phyloP scores from a whole-genome alignment of 768 basidiomycete species.

The Phlegmacium glaucopus region DNA sequence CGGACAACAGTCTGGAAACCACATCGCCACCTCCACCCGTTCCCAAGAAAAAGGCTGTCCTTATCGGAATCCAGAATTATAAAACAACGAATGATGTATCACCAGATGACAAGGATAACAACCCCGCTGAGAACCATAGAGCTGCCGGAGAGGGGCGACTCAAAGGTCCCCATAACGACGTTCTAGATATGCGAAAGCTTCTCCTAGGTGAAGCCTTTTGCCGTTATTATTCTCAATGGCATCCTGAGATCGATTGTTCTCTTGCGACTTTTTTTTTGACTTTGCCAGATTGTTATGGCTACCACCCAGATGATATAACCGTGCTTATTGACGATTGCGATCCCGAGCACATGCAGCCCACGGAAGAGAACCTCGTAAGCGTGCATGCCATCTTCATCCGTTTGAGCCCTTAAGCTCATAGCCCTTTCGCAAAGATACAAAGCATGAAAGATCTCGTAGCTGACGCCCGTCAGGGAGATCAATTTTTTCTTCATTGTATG shows the following conservation, averaged over 20 bases:
- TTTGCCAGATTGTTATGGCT: constrained; percentile 31
- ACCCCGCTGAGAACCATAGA: constrained; percentile 9
- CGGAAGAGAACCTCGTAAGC: constrained; percentile 42
- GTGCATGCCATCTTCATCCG: neutral
- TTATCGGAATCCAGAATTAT: constrained; percentile 38
- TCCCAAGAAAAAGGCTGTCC: constrained; percentile 28
- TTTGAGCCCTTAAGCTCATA: neutral
- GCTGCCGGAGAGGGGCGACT: constrained; percentile 14
- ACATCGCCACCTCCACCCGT: neutral
- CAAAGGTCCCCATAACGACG: constrained; percentile 37
- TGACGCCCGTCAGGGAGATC: constrained; percentile 43
- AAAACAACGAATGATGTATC: constrained; percentile 11
- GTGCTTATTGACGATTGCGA: constrained; percentile 41
- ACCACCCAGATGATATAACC: constrained; percentile 35
- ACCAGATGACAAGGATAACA: constrained; percentile 8
- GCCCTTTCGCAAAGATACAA: constrained; percentile 29
- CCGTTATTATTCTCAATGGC: neutral
- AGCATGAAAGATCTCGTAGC: constrained; percentile 42
- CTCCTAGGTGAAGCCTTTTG: constrained; percentile 28
- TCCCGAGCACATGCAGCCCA: constrained; percentile 32
- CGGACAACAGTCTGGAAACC: too few relatives aligned
- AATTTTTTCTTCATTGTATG: constrained; percentile 58
- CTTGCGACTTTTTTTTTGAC: neutral
- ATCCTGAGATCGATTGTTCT: too few relatives aligned
- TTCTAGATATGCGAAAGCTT: constrained; percentile 27